Conservation (phyloP, 2,329 filamentous ascomycete species). For the Penicillium hordei region DNA sequence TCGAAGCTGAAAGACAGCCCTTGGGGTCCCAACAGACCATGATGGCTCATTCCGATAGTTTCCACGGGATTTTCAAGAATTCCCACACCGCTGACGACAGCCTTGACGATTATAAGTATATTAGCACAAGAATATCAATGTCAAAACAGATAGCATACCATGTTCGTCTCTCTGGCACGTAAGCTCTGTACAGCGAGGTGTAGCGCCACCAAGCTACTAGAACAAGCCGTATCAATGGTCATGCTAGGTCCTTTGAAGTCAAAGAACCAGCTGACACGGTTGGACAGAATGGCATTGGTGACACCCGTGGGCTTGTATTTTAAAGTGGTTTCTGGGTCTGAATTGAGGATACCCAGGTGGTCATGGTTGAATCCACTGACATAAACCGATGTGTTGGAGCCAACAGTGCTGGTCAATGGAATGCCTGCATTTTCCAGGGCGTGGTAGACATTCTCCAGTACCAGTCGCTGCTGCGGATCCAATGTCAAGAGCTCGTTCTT, state of each 20-base stretch:
- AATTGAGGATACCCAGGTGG: conserved; percentile 24
- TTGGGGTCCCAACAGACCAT: conserved; percentile 39
- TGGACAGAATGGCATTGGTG: conserved; percentile 23
- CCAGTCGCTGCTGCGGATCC: conserved; percentile 37
- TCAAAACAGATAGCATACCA: conserved; percentile 16
- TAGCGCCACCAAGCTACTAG: conserved; percentile 38
- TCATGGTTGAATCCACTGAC: conserved; percentile 31
- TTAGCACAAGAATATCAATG: not conserved
- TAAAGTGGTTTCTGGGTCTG: conserved; percentile 22
- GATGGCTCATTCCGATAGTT: conserved; percentile 33
- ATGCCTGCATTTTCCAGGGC: conserved; percentile 34
- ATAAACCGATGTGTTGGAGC: conserved; percentile 30
- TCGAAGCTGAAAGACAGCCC: conserved; percentile 36
- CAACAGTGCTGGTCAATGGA: conserved; percentile 23
- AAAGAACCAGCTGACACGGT: conserved; percentile 29
- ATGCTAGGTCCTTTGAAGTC: conserved; percentile 32
- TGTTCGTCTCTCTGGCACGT: conserved; percentile 21
- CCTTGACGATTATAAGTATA: conserved; percentile 9
- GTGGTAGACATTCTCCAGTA: conserved; percentile 38
- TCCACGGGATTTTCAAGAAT: conserved; percentile 37
- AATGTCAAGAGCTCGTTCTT: conserved; percentile 28
- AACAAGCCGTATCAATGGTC: conserved; percentile 45
- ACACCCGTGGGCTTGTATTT: conserved; percentile 27
- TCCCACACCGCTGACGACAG: conserved; percentile 41
- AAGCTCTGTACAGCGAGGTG: conserved; percentile 41